Base-by-base conservation (phyloP, 352 stramenopile genomes). In the Phytophthora fragariaefolia region DNA sequence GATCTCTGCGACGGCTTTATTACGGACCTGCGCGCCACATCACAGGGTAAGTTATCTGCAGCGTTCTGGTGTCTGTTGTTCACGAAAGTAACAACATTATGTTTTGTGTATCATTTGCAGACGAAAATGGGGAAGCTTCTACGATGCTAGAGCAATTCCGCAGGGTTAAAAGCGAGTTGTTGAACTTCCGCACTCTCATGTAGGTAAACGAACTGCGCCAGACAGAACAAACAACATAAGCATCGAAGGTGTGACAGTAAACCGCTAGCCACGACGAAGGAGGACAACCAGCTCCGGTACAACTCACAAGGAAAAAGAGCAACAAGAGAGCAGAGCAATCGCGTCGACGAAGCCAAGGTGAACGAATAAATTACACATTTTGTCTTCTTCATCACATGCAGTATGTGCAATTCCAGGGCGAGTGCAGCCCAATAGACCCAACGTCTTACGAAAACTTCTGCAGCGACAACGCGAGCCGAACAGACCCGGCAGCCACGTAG, bases 1-100 rank as follows among this genome's bases (percentile, higher is more conserved):
- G 83, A 90, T 38, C 79, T 93, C 22, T 90, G 83, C 50, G 85
- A 91, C 69, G 85, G 91, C 45, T 82, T 93, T 51, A 83, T 93
- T 57, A 94, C 83, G 53, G 88, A 96, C 63, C 71, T 96, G 43
- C 77, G 88, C 58, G 86, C 85, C 36, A 83, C 91, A 42, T 84
- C 87, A 58, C 76, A 82, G 57, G 84, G 87, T 96, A 79, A n/a
- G 74, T 74, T 38, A 20, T 17, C 26, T 2, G 17, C 51, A 7
- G 50, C n/a, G 64, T 30, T 60, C n/a, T n/a, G n/a, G n/a, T n/a
- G n/a, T n/a, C n/a, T n/a, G n/a, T n/a, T n/a, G n/a, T n/a, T n/a
- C n/a, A n/a, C n/a, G n/a, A n/a, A n/a, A n/a, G n/a, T n/a, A n/a
- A n/a, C n/a, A n/a, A n/a, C n/a, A n/a, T n/a, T n/a, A n/a, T n/a